Evolutionary conservation across 345 rosid genomes (phyloP).

Genomic region (Mercurialis annua): DNA sequence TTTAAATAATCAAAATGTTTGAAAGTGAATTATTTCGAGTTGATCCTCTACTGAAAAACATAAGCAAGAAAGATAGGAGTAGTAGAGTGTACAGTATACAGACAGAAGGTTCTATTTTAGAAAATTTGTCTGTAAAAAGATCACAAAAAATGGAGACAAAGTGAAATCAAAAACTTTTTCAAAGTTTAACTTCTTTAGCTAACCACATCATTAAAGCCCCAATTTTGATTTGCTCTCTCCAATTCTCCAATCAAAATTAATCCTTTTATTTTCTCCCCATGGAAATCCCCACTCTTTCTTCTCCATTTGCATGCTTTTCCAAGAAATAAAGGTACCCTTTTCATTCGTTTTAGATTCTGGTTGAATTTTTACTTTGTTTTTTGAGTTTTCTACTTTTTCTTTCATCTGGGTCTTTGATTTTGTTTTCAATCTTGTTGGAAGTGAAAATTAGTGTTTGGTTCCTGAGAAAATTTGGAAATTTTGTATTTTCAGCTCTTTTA

Average conservation of each 20-base stretch:
- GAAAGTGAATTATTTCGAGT: too few species aligned
- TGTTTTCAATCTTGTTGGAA: neutral
- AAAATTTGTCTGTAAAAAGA: too few species aligned
- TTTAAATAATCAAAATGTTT: too few species aligned
- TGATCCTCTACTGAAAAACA: too few species aligned
- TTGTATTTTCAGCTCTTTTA: neutral
- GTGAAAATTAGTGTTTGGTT: constrained; percentile 3
- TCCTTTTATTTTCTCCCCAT: neutral
- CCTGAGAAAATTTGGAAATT: constrained; percentile 11
- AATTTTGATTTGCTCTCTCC: neutral
- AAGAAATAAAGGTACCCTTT: neutral
- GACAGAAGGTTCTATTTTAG: too few species aligned
- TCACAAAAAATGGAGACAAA: too few species aligned
- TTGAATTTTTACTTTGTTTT: neutral
- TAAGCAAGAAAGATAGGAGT: too few species aligned
- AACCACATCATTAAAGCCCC: neutral
- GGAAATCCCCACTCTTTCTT: constrained; percentile 2
- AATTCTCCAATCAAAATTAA: neutral
- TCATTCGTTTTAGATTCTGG: neutral
- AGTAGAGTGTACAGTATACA: too few species aligned
- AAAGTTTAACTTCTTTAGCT: constrained; percentile 1
- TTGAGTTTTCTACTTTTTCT: neutral
- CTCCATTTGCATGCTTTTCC: constrained; percentile 1
- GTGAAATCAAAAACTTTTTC: too few species aligned
- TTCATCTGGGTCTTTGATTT: neutral